phyloP scores from a whole-genome alignment of 345 rosid species.

The Toxicodendron radicans region DNA sequence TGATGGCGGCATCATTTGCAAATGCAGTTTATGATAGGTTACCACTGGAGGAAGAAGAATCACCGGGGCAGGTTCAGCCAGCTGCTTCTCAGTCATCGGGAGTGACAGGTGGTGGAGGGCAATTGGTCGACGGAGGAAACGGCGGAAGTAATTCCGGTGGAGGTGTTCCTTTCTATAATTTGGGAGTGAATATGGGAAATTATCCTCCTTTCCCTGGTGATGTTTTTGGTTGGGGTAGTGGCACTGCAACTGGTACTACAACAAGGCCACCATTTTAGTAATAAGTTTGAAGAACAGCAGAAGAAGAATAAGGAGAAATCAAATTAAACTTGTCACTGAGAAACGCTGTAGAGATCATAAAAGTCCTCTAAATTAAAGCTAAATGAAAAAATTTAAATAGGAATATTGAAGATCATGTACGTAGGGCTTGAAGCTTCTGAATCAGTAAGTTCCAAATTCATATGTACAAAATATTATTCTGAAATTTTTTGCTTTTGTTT shows the following conservation, averaged over 20 bases:
- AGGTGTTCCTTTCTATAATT: constrained; percentile 52
- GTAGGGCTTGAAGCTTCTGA: too few species aligned
- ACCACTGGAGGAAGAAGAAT: constrained; percentile 53
- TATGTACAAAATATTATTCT: too few species aligned
- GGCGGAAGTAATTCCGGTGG: constrained; percentile 17
- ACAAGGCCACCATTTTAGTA: constrained; percentile 55
- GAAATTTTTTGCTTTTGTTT: too few species aligned
- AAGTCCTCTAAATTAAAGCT: too few species aligned
- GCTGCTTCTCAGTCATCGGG: constrained; percentile 37
- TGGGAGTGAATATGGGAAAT: constrained; percentile 50
- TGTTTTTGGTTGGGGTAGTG: constrained; percentile 44
- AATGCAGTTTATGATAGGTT: constrained; percentile 74
- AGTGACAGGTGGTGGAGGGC: constrained; percentile 34
- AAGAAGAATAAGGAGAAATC: too few species aligned
- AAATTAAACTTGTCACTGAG: too few species aligned
- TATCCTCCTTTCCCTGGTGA: constrained; percentile 54
- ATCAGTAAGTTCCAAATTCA: too few species aligned
- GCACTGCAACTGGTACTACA: constrained; percentile 18
- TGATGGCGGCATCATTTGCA: constrained; percentile 71
- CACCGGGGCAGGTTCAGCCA: constrained; percentile 34
- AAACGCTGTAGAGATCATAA: too few species aligned
- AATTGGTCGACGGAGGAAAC: constrained; percentile 22
- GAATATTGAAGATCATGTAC: too few species aligned
- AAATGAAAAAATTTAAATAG: too few species aligned
- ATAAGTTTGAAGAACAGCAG: too few species aligned